Percentiles rank a stretch among this genome's conserved stretches.
Conservation (phyloP, 1,284 basidiomycete species). For the Moesziomyces aphidis region DNA sequence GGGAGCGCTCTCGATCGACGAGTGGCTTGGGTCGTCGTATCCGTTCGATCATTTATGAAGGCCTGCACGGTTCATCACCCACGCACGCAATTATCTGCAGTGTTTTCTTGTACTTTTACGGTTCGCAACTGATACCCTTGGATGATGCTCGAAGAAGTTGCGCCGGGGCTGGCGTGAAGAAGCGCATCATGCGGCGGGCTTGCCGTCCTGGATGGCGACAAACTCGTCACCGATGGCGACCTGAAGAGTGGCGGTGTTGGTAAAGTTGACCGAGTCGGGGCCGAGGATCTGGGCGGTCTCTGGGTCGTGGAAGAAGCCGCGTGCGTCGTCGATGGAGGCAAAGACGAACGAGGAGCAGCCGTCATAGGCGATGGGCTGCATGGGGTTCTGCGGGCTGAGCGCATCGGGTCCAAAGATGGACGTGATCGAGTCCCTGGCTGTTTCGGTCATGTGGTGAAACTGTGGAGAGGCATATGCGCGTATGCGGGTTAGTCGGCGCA, state of each 20-base stretch:
- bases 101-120: constrained; percentile 1
- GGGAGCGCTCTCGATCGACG: constrained; percentile 38
- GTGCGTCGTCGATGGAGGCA: constrained; percentile 15
- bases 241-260: constrained; percentile 19
- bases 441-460: constrained; percentile 18
- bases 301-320: constrained; percentile 21
- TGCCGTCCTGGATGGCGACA: constrained; percentile 6
- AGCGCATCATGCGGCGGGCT: neutral
- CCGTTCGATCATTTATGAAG: constrained; percentile 36
- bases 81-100: neutral
- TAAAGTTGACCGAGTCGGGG: constrained; percentile 16
- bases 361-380: constrained; percentile 24
- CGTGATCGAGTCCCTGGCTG: constrained; percentile 4
- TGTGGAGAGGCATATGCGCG: neutral
- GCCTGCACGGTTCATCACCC: too few relatives aligned
- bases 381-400: constrained; percentile 7
- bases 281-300: constrained; percentile 13
- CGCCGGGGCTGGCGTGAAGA: neutral
- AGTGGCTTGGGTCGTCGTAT: constrained; percentile 46
- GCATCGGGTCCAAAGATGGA: constrained; percentile 26
- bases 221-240: constrained; percentile 19
- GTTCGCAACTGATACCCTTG: neutral
- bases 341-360: constrained; percentile 30
- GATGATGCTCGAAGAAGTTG: neutral
- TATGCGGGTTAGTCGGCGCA: too few relatives aligned